phyloP scores from a whole-genome alignment of 2,329 filamentous ascomycete species.

The Ophiostoma sp. region DNA sequence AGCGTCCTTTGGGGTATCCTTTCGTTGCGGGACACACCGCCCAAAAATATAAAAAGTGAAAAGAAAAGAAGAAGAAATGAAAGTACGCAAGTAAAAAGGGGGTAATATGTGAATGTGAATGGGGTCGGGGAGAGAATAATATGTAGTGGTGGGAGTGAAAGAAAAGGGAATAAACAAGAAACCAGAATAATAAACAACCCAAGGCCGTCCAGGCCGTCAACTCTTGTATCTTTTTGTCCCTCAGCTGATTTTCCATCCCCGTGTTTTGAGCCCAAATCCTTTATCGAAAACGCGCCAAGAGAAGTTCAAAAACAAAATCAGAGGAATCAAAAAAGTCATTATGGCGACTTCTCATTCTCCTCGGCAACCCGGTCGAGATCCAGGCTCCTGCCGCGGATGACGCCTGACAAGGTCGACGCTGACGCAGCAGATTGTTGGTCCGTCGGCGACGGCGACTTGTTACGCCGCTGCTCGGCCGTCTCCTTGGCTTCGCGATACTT shows the following conservation, averaged over 20 bases:
- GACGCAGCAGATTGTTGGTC: slow-evolving; percentile 12
- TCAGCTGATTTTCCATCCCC: neutral
- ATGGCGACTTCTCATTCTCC: slow-evolving; percentile 23
- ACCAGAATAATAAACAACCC: neutral
- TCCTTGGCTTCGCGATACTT: slow-evolving; percentile 63
- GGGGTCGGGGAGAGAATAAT: neutral
- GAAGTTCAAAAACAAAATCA: slow-evolving; percentile 8
- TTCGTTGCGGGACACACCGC: slow-evolving; percentile 27
- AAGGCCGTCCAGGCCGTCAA: neutral
- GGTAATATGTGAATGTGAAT: neutral
- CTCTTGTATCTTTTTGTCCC: neutral
- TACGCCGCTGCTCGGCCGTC: slow-evolving; percentile 54
- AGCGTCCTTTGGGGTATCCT: slow-evolving; percentile 28
- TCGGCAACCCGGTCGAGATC: slow-evolving; percentile 26
- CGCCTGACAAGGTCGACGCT: neutral
- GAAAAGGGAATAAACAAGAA: neutral
- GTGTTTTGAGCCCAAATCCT: neutral
- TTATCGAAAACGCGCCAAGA: neutral
- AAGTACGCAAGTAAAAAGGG: neutral
- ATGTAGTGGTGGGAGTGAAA: no score
- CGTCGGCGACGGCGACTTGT: slow-evolving; percentile 53
- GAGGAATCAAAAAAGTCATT: neutral
- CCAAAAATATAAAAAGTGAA: slow-evolving; percentile 16
- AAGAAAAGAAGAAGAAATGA: neutral
- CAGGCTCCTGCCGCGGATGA: slow-evolving; percentile 25